These are phyloP conservation scores for Sporisorium reilianum DNA, from an alignment of 1,284 basidiomycete genomes.

Conservation along the genomic window DNA sequence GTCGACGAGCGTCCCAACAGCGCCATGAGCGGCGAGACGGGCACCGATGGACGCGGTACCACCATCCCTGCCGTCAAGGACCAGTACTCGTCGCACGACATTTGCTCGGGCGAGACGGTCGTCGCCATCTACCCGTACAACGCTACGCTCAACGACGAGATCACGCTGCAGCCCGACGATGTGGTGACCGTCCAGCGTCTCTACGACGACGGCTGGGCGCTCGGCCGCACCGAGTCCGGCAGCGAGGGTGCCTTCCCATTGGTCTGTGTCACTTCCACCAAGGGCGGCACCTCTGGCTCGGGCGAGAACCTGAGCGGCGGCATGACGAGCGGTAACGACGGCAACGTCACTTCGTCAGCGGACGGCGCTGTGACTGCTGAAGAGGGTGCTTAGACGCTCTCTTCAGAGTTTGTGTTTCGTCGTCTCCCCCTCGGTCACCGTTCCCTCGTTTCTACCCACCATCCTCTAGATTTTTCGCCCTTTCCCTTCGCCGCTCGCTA, in stretches of 20 bases:
- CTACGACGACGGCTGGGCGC: constrained; percentile 66
- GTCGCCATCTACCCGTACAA: constrained; percentile 67
- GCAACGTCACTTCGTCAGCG: constrained; percentile 47
- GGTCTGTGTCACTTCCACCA: constrained; percentile 60
- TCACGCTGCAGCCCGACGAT: constrained; percentile 61
- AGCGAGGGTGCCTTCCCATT: constrained; percentile 61
- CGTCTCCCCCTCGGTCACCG: neutral
- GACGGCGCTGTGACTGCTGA: constrained; percentile 61
- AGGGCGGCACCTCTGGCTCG: constrained; percentile 52
- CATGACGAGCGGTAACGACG: constrained; percentile 55
- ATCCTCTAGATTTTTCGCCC: constrained; percentile 7
- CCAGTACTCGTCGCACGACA: constrained; percentile 65
- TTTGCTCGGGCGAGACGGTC: constrained; percentile 59
- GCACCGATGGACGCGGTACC: constrained; percentile 59
- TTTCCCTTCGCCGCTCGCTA: constrained; percentile 10
- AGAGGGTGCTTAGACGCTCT: constrained; percentile 34
- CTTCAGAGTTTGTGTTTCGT: neutral
- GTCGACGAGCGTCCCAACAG: constrained; percentile 50
- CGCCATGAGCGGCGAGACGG: constrained; percentile 52
- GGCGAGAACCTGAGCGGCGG: constrained; percentile 52
- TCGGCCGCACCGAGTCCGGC: constrained; percentile 50
- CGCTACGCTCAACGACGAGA: constrained; percentile 63
- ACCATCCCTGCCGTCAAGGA: constrained; percentile 61
- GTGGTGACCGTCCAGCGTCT: constrained; percentile 58
- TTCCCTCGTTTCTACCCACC: neutral